Evolutionary conservation across 1,139 yeast genomes (phyloP).

Genomic region (Kodamaea fungicola): DNA sequence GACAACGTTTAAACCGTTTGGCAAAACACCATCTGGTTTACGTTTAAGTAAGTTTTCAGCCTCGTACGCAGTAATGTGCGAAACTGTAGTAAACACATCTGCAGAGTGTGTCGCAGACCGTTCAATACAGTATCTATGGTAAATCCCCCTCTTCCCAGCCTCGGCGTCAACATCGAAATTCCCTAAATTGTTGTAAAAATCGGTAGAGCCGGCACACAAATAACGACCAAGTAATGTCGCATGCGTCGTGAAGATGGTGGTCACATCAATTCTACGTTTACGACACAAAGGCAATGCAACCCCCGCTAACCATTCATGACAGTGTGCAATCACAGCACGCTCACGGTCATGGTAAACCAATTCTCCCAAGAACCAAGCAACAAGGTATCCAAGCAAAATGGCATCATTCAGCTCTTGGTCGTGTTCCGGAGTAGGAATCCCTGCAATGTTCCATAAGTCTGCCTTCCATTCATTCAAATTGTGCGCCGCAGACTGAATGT

Average conservation of each 20-base stretch:
- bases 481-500: conserved; percentile 68
- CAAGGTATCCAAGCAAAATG: conserved; percentile 84
- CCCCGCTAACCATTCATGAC: conserved; percentile 98
- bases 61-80: conserved; percentile 94
- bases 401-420: conserved; percentile 92
- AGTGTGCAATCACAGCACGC: conserved; percentile 89
- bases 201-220: conserved; percentile 93
- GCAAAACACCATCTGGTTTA: conserved; percentile 96
- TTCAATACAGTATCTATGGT: conserved; percentile 95
- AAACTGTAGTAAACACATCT: conserved; percentile 96
- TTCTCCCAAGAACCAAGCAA: conserved; percentile 97
- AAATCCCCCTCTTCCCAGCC: conserved; percentile 96
- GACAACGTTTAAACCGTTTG: conserved; percentile 93
- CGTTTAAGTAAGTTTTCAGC: conserved; percentile 89
- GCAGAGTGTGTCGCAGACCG: conserved; percentile 95
- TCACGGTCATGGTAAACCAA: conserved; percentile 76
- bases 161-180: conserved; percentile 95
- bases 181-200: conserved; percentile 88
- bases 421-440: conserved; percentile 89
- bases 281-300: conserved; percentile 91
- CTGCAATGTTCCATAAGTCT: conserved; percentile 87
- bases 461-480: conserved; percentile 89
- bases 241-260: conserved; percentile 95
- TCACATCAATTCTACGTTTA: conserved; percentile 86
- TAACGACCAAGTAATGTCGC: conserved; percentile 95